These are phyloP conservation scores for Echinosophora koreensis DNA, from an alignment of 306 rosid species.

Conservation along the genomic window DNA sequence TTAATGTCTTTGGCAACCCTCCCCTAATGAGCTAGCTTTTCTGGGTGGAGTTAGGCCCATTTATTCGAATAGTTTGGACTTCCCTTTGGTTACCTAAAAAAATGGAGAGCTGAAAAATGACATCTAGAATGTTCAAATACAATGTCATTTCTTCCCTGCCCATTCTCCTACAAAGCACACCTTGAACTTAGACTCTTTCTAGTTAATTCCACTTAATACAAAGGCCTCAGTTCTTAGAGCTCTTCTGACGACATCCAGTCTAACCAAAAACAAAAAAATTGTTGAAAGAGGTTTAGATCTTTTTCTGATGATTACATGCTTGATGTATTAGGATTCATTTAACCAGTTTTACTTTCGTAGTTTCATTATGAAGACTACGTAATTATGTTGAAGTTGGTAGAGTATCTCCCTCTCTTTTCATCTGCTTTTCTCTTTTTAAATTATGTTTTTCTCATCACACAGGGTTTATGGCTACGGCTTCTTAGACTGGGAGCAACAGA, in stretches of 20 bases:
- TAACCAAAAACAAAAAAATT: not conserved
- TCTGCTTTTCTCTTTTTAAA: not conserved
- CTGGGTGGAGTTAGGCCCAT: no score
- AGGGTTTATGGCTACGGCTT: conserved; percentile 99
- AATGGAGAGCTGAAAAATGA: not conserved
- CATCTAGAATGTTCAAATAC: not conserved
- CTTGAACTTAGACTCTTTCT: not conserved
- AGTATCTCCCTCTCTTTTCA: conserved; percentile 27
- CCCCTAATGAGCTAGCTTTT: no score
- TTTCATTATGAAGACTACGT: not conserved
- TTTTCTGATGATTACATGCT: not conserved
- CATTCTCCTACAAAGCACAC: not conserved
- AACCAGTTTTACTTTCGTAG: not conserved
- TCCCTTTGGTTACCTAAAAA: not conserved
- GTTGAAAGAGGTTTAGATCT: not conserved
- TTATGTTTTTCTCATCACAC: conserved; percentile 46
- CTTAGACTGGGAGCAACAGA: conserved; percentile 94
- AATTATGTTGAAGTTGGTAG: conserved; percentile 17
- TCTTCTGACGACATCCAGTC: not conserved
- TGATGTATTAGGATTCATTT: conserved; percentile 9
- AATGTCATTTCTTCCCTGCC: not conserved
- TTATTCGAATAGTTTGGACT: not conserved
- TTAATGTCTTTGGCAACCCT: no score
- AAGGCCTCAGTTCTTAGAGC: conserved; percentile 4
- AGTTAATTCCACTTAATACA: not conserved